Evolutionary conservation across 352 stramenopile species (phyloP).

Genomic region (Phytophthora citricola): DNA sequence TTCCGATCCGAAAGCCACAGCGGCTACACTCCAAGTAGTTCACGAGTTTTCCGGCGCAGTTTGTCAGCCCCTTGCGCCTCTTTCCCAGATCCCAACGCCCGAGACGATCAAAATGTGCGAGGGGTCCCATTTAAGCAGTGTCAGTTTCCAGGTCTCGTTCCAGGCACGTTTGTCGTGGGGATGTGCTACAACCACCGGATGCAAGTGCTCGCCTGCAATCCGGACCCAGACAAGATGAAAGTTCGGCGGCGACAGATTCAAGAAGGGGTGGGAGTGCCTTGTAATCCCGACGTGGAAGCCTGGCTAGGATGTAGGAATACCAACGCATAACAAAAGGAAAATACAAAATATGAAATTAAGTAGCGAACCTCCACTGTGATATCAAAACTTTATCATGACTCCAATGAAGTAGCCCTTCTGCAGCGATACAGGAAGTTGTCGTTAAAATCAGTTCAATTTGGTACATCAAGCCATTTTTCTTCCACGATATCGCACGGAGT

Average conservation of each 20-base stretch:
- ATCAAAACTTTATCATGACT: too few species aligned
- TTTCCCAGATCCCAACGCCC: slow-evolving; percentile 29
- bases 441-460: neutral
- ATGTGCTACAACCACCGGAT: slow-evolving; percentile 51
- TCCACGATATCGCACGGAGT: slow-evolving; percentile 17
- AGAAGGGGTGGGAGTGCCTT: slow-evolving; percentile 15
- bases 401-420: too few species aligned
- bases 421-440: too few species aligned
- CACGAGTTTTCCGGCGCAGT: slow-evolving; percentile 9
- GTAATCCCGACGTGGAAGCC: slow-evolving; percentile 29
- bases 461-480: slow-evolving; percentile 30
- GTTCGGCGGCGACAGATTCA: slow-evolving; percentile 38
- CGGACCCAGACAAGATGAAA: slow-evolving; percentile 31
- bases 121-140: slow-evolving; percentile 36
- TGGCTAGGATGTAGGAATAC: slow-evolving; percentile 34
- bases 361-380: too few species aligned
- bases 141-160: slow-evolving; percentile 8
- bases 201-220: slow-evolving; percentile 43
- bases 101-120: slow-evolving; percentile 37
- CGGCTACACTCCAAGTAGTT: slow-evolving; percentile 17
- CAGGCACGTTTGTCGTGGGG: slow-evolving; percentile 12
- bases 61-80: slow-evolving; percentile 16
- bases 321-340: neutral
- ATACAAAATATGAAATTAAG: neutral
- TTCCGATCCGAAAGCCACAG: neutral